phyloP scores from a whole-genome alignment of 1,284 basidiomycete species.

The Sporisorium exsertum region DNA sequence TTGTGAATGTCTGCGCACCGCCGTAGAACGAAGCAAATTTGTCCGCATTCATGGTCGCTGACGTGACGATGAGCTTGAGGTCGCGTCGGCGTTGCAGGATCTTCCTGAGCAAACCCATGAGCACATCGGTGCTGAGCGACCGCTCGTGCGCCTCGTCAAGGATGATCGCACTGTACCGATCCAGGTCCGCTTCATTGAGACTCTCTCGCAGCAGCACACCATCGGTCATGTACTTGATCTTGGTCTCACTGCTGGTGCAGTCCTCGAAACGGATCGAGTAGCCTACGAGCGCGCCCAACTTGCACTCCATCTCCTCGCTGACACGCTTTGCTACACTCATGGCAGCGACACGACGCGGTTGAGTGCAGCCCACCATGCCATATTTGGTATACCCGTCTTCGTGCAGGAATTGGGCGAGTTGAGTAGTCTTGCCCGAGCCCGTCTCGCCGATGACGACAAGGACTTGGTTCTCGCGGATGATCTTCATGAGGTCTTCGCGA shows the following conservation, averaged over 20 bases:
- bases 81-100: constrained; percentile 90
- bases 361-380: constrained; percentile 93
- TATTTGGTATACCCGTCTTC: constrained; percentile 92
- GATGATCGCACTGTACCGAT: constrained; percentile 94
- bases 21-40: constrained; percentile 96
- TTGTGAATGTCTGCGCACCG: constrained; percentile 92
- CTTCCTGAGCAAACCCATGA: constrained; percentile 94
- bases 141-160: constrained; percentile 97
- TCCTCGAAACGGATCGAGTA: constrained; percentile 99
- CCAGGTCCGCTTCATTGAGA: constrained; percentile 92
- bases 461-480: constrained; percentile 93
- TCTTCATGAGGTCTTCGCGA: constrained; percentile 89
- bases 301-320: constrained; percentile 86
- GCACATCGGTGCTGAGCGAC: constrained; percentile 92
- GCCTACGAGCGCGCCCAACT: constrained; percentile 87
- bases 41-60: constrained; percentile 98
- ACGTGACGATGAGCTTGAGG: constrained; percentile 95
- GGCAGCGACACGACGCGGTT: constrained; percentile 95
- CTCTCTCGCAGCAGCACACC: constrained; percentile 95
- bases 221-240: constrained; percentile 96
- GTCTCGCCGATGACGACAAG: constrained; percentile 95
- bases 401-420: constrained; percentile 89
- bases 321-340: constrained; percentile 99
- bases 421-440: constrained; percentile 94
- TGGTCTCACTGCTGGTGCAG: constrained; percentile 89